Base-by-base conservation (phyloP, 2,329 filamentous ascomycete genomes). In the Ceratocystis variospora region DNA sequence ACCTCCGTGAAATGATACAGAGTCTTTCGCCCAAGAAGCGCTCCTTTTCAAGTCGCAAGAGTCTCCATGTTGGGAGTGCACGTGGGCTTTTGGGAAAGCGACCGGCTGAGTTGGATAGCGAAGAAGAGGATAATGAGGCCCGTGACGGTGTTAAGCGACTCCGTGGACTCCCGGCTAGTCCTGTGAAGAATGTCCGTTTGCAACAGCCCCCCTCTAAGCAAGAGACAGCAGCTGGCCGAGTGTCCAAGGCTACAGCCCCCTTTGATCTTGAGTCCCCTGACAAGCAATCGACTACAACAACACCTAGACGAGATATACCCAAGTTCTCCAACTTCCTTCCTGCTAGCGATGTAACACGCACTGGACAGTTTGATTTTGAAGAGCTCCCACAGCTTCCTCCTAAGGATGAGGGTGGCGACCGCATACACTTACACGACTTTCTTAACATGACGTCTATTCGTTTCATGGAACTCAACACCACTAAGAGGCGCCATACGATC, bases 381-480 rank as follows among this genome's bases (percentile, higher is more conserved):
- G 73, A 80, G 41, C 64, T 66, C 17, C 66, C 63, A 5, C 63
- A 62, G 61, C 61, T 66, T 6, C 71, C 75, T 15, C 71, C 74
- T 62, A 71, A 74, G n/a, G 72, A 76, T 62, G 76, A 77, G 5
- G 81, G 84, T n/a, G 79, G 79, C 22, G 74, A 79, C 12, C 81
- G 80, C 25, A 91, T 96, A 65, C 88, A 92, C 59, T 80, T 99
- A 2, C 90, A 96, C 71, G 89, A 96, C 64, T 99, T 99, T 76
- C 78, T 99, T 57, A 90, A 95, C 69, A 86, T 96, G 85, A 96
- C 93, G 1, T 95, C 90, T 68, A 96, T 99, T 72, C 89, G 92
- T 65, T 99, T 99, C 77, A 96, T 99, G 89, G 94, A 99, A 73
- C 80, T 99, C 62, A 96, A 88, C n/a, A 96, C 93, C 0, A 96